Evolutionary conservation across 805 yeast genomes (phyloP).

Genomic region (Cyberlindnera maritima): DNA sequence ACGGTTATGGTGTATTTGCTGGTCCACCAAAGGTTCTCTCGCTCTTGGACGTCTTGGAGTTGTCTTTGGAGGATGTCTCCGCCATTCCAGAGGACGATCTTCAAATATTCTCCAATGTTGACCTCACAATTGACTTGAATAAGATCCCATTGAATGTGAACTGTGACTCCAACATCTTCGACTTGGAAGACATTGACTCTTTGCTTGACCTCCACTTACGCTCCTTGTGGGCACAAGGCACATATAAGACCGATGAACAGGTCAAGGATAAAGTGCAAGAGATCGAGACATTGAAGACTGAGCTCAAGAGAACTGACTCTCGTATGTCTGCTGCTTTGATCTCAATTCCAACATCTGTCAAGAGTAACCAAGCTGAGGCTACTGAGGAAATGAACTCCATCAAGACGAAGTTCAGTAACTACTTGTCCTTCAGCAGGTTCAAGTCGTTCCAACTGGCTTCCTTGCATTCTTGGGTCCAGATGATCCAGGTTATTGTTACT

Average conservation of each 20-base stretch:
- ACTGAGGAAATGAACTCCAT: constrained; percentile 25
- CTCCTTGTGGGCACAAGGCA: constrained; percentile 21
- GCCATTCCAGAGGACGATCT: constrained; percentile 21
- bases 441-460: constrained; percentile 54
- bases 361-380: constrained; percentile 26
- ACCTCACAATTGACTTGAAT: constrained; percentile 40
- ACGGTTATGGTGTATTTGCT: constrained; percentile 44
- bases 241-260: constrained; percentile 20
- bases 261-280: constrained; percentile 18
- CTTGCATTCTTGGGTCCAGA: constrained; percentile 79
- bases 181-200: constrained; percentile 40
- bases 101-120: constrained; percentile 25
- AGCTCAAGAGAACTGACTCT: constrained; percentile 18
- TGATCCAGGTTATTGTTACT: constrained; percentile 69
- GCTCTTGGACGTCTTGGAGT: constrained; percentile 69
- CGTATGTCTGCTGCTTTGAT: constrained; percentile 14
- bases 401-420: constrained; percentile 40
- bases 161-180: constrained; percentile 36
- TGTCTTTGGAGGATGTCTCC: constrained; percentile 45
- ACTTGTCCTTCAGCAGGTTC: constrained; percentile 45
- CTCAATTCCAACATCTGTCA: constrained; percentile 17
- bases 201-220: constrained; percentile 31
- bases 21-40: constrained; percentile 68
- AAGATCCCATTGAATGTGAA: constrained; percentile 33
- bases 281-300: constrained; percentile 16